A percentile compares a stretch with the other conserved stretches of the same genome.
Conservation (phyloP, 352 stramenopile species). For the Phytopythium oedochilum region DNA sequence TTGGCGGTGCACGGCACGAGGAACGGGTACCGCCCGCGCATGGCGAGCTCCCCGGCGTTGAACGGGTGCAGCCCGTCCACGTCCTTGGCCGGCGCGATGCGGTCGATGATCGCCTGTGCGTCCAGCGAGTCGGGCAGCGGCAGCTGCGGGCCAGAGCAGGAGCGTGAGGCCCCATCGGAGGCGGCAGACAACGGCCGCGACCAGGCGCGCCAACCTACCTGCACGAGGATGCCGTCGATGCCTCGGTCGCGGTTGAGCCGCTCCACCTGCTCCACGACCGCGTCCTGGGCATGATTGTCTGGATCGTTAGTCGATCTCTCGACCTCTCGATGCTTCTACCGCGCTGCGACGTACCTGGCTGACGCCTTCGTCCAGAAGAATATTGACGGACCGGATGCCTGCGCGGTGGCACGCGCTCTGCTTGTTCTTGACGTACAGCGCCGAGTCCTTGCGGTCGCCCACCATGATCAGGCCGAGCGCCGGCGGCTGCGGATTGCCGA, state of each 20-base stretch:
- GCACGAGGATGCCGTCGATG: conserved; percentile 84
- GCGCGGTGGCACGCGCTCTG: conserved; percentile 93
- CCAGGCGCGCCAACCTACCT: no score
- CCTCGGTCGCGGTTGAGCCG: conserved; percentile 67
- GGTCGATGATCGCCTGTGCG: conserved; percentile 90
- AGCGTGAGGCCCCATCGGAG: background rate
- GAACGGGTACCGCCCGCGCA: conserved; percentile 82
- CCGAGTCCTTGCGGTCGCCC: conserved; percentile 93
- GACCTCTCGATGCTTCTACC: no score
- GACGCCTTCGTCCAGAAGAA: conserved; percentile 61
- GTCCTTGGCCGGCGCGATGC: conserved; percentile 95
- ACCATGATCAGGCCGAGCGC: conserved; percentile 98
- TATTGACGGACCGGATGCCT: conserved; percentile 91
- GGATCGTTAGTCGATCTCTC: background rate
- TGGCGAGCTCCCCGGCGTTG: conserved; percentile 93
- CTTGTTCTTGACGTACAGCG: conserved; percentile 99
- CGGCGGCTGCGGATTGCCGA: conserved; percentile 48
- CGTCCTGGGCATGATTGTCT: conserved; percentile 21
- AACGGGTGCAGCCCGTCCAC: conserved; percentile 98
- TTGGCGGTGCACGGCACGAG: conserved; percentile 97
- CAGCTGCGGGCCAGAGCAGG: conserved; percentile 34
- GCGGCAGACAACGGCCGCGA: background rate
- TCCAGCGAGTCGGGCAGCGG: conserved; percentile 93
- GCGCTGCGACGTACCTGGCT: conserved; percentile 43
- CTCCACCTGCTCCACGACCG: conserved; percentile 61